Percentiles rank a stretch among this genome's conserved stretches.
These are phyloP conservation scores for Sporothrix dimorphospora DNA, from an alignment of 2,329 filamentous ascomycete genomes.

Conservation along the genomic window DNA sequence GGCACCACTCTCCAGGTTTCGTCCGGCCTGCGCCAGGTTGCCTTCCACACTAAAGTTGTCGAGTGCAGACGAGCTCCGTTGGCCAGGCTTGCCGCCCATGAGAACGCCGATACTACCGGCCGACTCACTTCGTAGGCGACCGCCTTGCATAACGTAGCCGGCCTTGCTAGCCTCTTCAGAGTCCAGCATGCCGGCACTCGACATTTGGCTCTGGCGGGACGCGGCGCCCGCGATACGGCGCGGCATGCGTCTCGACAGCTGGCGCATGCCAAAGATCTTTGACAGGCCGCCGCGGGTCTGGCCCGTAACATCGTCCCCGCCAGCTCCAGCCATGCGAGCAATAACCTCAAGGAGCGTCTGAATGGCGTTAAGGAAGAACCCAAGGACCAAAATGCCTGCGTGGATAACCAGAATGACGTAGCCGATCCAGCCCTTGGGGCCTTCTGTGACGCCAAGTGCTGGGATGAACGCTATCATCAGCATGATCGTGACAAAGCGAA, in stretches of 20 bases:
- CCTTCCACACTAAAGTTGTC: slow-evolving; percentile 54
- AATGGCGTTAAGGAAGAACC: slow-evolving; percentile 89
- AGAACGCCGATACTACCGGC: slow-evolving; percentile 60
- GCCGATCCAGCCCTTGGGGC: slow-evolving; percentile 89
- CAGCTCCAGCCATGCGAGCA: slow-evolving; percentile 80
- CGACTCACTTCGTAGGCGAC: slow-evolving; percentile 63
- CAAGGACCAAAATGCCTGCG: slow-evolving; percentile 80
- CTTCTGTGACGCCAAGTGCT: slow-evolving; percentile 75
- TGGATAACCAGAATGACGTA: slow-evolving; percentile 90
- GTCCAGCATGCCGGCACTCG: slow-evolving; percentile 78
- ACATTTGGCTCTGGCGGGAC: slow-evolving; percentile 79
- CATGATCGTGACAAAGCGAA: slow-evolving; percentile 76
- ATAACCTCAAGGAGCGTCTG: slow-evolving; percentile 89
- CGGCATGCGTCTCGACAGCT: slow-evolving; percentile 74
- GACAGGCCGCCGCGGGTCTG: slow-evolving; percentile 79
- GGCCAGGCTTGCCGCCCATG: slow-evolving; percentile 46
- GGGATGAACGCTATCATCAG: slow-evolving; percentile 84
- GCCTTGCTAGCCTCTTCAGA: slow-evolving; percentile 67
- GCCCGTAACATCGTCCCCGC: slow-evolving; percentile 70
- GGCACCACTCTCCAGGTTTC: slow-evolving; percentile 59
- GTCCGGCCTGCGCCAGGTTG: slow-evolving; percentile 48
- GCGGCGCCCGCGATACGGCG: slow-evolving; percentile 58
- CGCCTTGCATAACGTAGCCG: slow-evolving; percentile 57
- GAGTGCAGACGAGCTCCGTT: slow-evolving; percentile 59
- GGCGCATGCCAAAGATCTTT: slow-evolving; percentile 90